These are phyloP conservation scores for Penicillium maclennaniae DNA, from an alignment of 495 filamentous ascomycete genomes.

Conservation along the genomic window DNA sequence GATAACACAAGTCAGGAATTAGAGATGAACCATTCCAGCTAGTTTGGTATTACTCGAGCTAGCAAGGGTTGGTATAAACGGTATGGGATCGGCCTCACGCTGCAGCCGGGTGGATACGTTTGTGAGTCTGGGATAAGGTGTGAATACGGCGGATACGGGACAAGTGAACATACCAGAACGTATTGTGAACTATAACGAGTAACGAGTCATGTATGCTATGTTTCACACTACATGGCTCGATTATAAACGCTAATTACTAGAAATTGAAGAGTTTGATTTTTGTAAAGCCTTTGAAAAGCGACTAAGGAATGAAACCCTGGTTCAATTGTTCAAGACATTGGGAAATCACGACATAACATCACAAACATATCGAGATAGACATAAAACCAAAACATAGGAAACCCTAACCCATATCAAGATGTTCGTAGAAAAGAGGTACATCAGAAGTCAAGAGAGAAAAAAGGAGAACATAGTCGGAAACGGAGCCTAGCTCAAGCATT, in stretches of 20 bases:
- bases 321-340: neutral
- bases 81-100: conserved; percentile 1
- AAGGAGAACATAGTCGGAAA: neutral
- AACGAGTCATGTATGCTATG: neutral
- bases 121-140: conserved; percentile 3
- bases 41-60: neutral
- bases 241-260: neutral
- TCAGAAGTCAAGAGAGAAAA: conserved; percentile 1
- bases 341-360: neutral
- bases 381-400: neutral
- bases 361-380: neutral
- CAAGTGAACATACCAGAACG: neutral
- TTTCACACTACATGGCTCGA: neutral
- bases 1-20: neutral
- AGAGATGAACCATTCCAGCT: no score
- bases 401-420: neutral
- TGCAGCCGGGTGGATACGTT: conserved; percentile 2
- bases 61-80: neutral
- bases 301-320: neutral
- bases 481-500: neutral
- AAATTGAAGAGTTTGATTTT: neutral
- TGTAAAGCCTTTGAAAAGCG: neutral
- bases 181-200: neutral
- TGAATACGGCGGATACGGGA: conserved; percentile 3
- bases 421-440: neutral